Evolutionary conservation across 441 rosid genomes (phyloP), one percentile per base, ranked within the genome.

Genomic region (Flueggea neowawraea): DNA sequence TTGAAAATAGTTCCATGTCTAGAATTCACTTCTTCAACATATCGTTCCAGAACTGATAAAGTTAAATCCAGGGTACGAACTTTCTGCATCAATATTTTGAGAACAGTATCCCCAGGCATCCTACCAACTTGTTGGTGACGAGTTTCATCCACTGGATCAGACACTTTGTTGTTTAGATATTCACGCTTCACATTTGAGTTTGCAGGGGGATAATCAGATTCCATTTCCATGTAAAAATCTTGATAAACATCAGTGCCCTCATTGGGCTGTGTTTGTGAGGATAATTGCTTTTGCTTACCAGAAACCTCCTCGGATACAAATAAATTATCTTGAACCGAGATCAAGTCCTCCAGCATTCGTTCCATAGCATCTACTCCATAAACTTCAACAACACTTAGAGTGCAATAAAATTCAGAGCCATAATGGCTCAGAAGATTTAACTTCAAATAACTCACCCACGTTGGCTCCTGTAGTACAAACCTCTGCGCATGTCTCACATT

Each of bases 281-380:
- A 31, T n/a, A n/a, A 9, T 58, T 39, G 65, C 65, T 79, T 75
- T 55, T 50, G 64, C 57, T 69, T 77, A 60, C 57, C 68, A 50
- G 61, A 57, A 36, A 72, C 86, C 61, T 82, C 93, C 52, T 74
- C 79, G 1, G 82, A 57, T 31, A 41, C 75, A 72, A 78, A 72
- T 50, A 80, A 39, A 22, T 75, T 77, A 60, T 80, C 86, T 73
- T 84, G 91, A 71, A 68, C 76, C 8, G 87, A 84, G 55, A 94
- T 85, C 83, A 91, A 76, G 84, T 94, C 97, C 63, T 89, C 97
- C 55, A 94, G 78, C 97, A 91, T 88, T 63, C 83, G 57, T 66
- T 94, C 99, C 60, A 91, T 89, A 51, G 96, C 96, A 63, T 94
- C 97, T 50, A 94, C 96, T 68, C 98, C 97, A 55, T 81, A 91